Conservation (phyloP, 192 early-diverging fungal genomes). For the Funneliformis geosporum region DNA sequence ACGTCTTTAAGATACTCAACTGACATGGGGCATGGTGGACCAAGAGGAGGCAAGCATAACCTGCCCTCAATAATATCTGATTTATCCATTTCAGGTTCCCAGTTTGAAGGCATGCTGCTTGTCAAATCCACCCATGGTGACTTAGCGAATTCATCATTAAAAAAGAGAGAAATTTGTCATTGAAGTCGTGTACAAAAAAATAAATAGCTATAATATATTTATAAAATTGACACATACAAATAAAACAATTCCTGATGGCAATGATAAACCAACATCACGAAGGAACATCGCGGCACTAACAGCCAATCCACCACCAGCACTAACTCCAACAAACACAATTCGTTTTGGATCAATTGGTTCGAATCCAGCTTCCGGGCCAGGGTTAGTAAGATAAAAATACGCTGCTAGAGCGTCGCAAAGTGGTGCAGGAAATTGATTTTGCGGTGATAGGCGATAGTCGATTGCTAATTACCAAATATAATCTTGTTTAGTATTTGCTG, state of each 20-base stretch:
- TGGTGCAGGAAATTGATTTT: constrained; percentile 76
- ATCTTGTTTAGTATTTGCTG: no score
- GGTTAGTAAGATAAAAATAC: constrained; percentile 58
- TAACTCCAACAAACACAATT: constrained; percentile 66
- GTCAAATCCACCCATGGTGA: background rate
- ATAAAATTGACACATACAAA: background rate
- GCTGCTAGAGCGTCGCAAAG: constrained; percentile 76
- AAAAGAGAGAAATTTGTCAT: background rate
- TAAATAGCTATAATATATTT: no score
- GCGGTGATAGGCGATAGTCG: constrained; percentile 82
- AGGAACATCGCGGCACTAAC: constrained; percentile 53
- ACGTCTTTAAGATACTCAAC: constrained; percentile 38
- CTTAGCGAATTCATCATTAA: background rate
- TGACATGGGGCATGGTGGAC: constrained; percentile 28
- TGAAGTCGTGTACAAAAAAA: no score
- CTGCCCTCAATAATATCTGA: constrained; percentile 34
- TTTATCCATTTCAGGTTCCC: constrained; percentile 20
- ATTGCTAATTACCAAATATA: constrained; percentile 36
- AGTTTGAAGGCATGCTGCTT: constrained; percentile 49
- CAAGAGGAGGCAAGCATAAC: background rate
- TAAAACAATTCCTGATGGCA: background rate
- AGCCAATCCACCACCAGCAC: constrained; percentile 63
- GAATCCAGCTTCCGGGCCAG: background rate
- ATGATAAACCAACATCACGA: constrained; percentile 44
- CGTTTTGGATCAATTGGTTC: constrained; percentile 46